Evolutionary conservation across 805 yeast genomes (phyloP).

Genomic region (Starmerella powellii): DNA sequence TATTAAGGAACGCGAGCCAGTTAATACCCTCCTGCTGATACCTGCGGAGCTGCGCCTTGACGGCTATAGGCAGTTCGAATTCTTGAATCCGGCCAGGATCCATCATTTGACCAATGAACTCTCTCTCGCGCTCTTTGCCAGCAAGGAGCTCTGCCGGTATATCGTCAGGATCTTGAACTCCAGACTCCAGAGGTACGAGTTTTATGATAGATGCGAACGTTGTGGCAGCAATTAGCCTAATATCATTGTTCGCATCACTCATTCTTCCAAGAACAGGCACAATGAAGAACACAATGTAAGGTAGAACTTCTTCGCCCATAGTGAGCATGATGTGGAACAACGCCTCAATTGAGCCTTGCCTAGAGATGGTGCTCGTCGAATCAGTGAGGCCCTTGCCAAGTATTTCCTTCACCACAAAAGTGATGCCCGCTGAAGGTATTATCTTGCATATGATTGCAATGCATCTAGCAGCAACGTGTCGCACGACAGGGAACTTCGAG

Average conservation of each 20-base stretch:
- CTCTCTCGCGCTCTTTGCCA: conserved; percentile 89
- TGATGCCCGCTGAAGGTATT: conserved; percentile 58
- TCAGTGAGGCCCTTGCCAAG: conserved; percentile 64
- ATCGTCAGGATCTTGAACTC: conserved; percentile 88
- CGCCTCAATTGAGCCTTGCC: conserved; percentile 92
- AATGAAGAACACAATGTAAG: conserved; percentile 87
- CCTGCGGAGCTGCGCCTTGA: conserved; percentile 82
- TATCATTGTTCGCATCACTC: conserved; percentile 87
- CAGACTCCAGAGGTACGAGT: conserved; percentile 92
- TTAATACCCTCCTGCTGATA: conserved; percentile 98
- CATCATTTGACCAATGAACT: conserved; percentile 94
- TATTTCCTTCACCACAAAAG: conserved; percentile 62
- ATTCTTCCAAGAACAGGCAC: conserved; percentile 95
- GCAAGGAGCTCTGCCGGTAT: conserved; percentile 71
- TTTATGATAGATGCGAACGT: conserved; percentile 94
- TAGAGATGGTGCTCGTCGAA: conserved; percentile 52
- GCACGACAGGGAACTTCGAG: conserved; percentile 65
- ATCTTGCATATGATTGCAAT: conserved; percentile 66
- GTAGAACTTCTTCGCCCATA: conserved; percentile 82
- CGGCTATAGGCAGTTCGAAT: conserved; percentile 77
- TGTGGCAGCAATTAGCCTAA: conserved; percentile 83
- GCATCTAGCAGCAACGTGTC: conserved; percentile 85
- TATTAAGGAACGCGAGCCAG: conserved; percentile 92
- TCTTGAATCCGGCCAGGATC: conserved; percentile 84
- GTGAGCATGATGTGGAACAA: conserved; percentile 70